Evolutionary conservation across 176 grass and related monocot genomes (phyloP).

Genomic region (Poa pratensis): DNA sequence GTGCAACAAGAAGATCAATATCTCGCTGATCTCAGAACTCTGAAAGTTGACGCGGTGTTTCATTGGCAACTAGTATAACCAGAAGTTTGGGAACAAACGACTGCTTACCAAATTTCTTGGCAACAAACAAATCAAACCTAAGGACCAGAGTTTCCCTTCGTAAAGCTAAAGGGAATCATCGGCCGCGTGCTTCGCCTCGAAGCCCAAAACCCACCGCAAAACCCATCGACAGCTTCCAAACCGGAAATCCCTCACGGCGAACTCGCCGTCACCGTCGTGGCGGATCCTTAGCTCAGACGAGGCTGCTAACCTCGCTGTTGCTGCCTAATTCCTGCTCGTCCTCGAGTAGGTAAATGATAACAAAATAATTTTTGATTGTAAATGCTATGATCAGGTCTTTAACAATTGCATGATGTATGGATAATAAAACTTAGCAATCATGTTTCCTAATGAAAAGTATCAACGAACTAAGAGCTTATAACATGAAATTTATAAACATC

Average conservation of each 20-base stretch:
- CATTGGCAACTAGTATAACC: neutral
- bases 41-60: neutral
- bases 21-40: neutral
- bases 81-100: neutral
- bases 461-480: too few species aligned
- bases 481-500: too few species aligned
- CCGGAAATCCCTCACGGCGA: neutral
- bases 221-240: neutral
- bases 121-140: neutral
- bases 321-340: too few species aligned
- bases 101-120: neutral
- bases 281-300: conserved; percentile 40
- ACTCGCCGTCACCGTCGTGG: conserved; percentile 15
- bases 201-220: neutral
- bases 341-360: too few species aligned
- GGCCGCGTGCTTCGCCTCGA: neutral
- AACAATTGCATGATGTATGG: too few species aligned
- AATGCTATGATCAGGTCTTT: too few species aligned
- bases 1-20: neutral
- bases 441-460: too few species aligned
- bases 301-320: neutral
- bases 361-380: too few species aligned
- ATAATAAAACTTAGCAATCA: too few species aligned
- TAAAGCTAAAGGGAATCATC: neutral
- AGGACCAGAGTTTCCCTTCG: neutral